Conservation (phyloP, 2,329 filamentous ascomycete species). For the Apiospora koreana region DNA sequence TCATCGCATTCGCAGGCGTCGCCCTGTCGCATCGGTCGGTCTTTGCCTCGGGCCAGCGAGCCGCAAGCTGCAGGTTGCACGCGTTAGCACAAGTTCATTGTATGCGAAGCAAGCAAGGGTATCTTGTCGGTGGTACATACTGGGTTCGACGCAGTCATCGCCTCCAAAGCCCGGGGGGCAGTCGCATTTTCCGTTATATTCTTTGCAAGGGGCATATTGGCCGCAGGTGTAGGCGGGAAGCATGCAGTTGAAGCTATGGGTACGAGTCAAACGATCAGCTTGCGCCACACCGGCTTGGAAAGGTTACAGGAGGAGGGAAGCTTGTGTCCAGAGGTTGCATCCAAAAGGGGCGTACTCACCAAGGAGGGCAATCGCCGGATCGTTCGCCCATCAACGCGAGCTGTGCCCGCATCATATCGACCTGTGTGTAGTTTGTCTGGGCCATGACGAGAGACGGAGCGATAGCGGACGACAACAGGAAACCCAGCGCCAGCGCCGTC, state of each 20-base stretch:
- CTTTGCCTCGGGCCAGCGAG: constrained; percentile 76
- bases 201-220: constrained; percentile 87
- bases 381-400: constrained; percentile 72
- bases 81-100: not conserved
- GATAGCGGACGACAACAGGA: constrained; percentile 6
- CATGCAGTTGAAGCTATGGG: constrained; percentile 90
- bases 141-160: constrained; percentile 85
- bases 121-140: constrained; percentile 44
- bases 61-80: constrained; percentile 66
- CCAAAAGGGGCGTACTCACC: constrained; percentile 45
- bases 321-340: constrained; percentile 1
- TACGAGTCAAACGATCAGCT: constrained; percentile 18
- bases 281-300: constrained; percentile 11
- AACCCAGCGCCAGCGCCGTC: constrained; percentile 11
- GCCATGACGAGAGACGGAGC: constrained; percentile 21
- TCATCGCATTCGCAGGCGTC: constrained; percentile 82
- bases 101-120: not conserved
- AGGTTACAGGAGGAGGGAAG: constrained; percentile 3
- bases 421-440: constrained; percentile 59
- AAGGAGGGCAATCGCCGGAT: constrained; percentile 77
- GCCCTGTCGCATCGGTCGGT: constrained; percentile 73
- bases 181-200: constrained; percentile 87
- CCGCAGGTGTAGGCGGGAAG: constrained; percentile 88
- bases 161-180: constrained; percentile 93
- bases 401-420: constrained; percentile 64